These are phyloP conservation scores for Trichoderma virens DNA, from an alignment of 495 filamentous ascomycete species.

Conservation along the genomic window DNA sequence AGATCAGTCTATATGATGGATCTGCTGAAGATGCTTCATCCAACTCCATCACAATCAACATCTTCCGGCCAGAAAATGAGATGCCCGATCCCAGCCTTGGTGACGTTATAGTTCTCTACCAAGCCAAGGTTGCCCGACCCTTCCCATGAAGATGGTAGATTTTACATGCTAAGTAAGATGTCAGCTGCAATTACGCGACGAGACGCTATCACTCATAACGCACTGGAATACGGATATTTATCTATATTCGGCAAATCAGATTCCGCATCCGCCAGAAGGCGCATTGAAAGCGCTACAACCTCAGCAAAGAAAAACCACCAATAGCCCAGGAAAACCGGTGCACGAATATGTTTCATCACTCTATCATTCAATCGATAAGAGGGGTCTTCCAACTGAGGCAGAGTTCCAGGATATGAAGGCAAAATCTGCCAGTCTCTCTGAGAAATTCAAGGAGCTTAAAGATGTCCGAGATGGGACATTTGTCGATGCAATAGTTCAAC, in stretches of 20 bases:
- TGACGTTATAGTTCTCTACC: slow-evolving; percentile 36
- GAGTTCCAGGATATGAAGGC: slow-evolving; percentile 36
- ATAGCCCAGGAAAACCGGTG: slow-evolving; percentile 7
- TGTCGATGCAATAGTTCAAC: slow-evolving; percentile 67
- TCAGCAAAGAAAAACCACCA: background rate
- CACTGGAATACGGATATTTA: slow-evolving; percentile 26
- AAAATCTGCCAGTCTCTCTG: slow-evolving; percentile 32
- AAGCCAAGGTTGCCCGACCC: slow-evolving; percentile 26
- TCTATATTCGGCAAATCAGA: slow-evolving; percentile 29
- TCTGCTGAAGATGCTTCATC: slow-evolving; percentile 25
- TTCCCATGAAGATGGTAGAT: background rate
- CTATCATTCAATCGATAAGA: slow-evolving; percentile 33
- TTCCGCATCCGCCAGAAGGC: slow-evolving; percentile 27
- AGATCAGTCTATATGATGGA: slow-evolving; percentile 31
- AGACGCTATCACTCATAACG: slow-evolving; percentile 31
- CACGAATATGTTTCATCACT: slow-evolving; percentile 35
- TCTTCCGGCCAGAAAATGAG: slow-evolving; percentile 33
- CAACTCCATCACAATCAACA: slow-evolving; percentile 26
- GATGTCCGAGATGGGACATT: slow-evolving; percentile 51
- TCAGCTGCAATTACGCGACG: slow-evolving; percentile 25
- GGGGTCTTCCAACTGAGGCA: slow-evolving; percentile 33
- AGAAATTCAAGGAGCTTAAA: slow-evolving; percentile 59
- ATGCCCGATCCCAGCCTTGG: slow-evolving; percentile 31
- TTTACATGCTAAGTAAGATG: background rate
- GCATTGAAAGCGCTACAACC: slow-evolving; percentile 20